Base-by-base conservation (phyloP, 2,329 filamentous ascomycete species). In the Thielaviopsis euricoi region DNA sequence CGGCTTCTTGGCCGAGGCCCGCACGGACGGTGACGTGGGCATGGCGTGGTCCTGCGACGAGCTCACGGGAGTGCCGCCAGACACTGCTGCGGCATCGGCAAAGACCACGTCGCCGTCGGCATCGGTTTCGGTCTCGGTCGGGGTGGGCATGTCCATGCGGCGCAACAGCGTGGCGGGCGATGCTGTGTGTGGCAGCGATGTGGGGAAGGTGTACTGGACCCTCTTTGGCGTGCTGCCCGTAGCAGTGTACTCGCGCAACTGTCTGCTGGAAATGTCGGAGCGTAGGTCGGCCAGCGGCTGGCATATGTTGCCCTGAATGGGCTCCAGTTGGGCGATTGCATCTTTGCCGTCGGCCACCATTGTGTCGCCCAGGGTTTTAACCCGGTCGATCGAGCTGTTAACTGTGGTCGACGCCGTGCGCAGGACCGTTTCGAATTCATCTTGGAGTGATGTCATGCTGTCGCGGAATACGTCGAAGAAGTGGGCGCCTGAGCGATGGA, bases 191-290 rank as follows among this genome's bases (percentile, higher is more conserved):
- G 93, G 93, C 1, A 98, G 76, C 1, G 78, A 74, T 1, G 80
- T 86, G 0, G 89, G 87, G 66, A 88, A 95, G n/a, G 81, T 76
- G 70, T 97, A 98, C 56, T 82, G 76, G 29, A 77, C 74, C 71
- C 90, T 93, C 66, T 86, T 81, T 0, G 93, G 93, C 1, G 93
- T 97, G 52, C 85, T 77, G 55, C 93, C 91, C 0, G 93, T 97
- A 0, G 87, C 80, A 43, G 81, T 75, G 68, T 97, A 97, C 67
- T 96, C 89, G 56, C 82, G 77, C 56, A 97, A 75, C 4, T 75
- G 70, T 1, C 83, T 82, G 52, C 70, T 72, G 17, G 77, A 72
- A 52, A 95, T 80, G n/a, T 81, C 78, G 19, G 82, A 76, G 7
- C 88, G 82, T 25, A 98, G 80, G 52, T 82, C 77, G 25, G 76